A percentile compares a stretch with the other conserved stretches of the same genome.
phyloP scores from a whole-genome alignment of 2,329 filamentous ascomycete species.

The Esteya vermicola region DNA sequence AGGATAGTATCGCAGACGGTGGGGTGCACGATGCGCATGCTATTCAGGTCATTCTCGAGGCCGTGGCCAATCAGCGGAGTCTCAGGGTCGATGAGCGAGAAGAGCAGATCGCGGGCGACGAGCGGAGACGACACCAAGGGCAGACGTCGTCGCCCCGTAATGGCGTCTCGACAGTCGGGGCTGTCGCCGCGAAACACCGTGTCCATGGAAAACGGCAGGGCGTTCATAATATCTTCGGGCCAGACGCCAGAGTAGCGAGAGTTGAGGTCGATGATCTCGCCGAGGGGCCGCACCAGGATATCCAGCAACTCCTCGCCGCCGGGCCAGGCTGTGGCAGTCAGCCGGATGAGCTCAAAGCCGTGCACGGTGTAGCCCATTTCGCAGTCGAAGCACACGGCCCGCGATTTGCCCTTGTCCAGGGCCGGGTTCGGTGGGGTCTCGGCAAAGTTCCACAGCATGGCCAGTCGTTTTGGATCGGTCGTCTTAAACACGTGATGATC shows the following conservation, averaged over 20 bases:
- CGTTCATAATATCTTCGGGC: conserved; percentile 59
- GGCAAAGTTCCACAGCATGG: conserved; percentile 64
- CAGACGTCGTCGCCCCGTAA: conserved; percentile 36
- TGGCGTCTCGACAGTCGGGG: neutral
- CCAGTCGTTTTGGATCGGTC: conserved; percentile 60
- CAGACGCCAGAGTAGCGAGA: conserved; percentile 82
- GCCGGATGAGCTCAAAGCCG: conserved; percentile 76
- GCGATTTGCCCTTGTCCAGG: conserved; percentile 28
- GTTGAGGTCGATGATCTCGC: conserved; percentile 34
- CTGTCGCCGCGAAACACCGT: neutral
- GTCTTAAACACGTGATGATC: conserved; percentile 80
- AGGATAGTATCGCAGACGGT: conserved; percentile 12
- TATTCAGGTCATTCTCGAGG: conserved; percentile 89
- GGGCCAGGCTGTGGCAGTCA: conserved; percentile 85
- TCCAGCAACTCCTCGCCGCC: conserved; percentile 62
- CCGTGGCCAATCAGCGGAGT: conserved; percentile 88
- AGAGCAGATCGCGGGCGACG: conserved; percentile 62
- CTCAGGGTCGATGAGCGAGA: conserved; percentile 56
- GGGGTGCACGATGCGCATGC: conserved; percentile 19
- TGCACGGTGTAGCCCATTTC: conserved; percentile 93
- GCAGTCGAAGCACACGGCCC: conserved; percentile 79
- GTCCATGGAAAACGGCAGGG: conserved; percentile 37
- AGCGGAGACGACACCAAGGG: conserved; percentile 64
- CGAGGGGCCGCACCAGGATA: conserved; percentile 25
- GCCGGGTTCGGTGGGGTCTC: conserved; percentile 58